Evolutionary conservation across 2,329 filamentous ascomycete species (phyloP).

Genomic region (Phialophora chinensis): DNA sequence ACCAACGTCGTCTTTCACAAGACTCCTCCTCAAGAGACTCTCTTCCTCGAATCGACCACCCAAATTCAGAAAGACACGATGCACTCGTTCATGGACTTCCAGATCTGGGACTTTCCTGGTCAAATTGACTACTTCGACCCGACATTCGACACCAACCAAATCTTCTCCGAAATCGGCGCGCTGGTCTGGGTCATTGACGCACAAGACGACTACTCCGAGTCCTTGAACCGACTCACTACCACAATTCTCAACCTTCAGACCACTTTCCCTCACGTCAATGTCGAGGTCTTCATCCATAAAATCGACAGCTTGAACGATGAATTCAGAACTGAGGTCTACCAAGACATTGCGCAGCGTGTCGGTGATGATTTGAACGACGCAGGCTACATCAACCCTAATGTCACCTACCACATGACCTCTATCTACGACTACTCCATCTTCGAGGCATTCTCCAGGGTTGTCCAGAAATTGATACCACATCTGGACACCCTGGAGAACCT

Average conservation of each 20-base stretch:
- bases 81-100: constrained; percentile 98
- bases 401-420: constrained; percentile 93
- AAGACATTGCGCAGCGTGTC: constrained; percentile 94
- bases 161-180: constrained; percentile 92
- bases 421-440: constrained; percentile 99
- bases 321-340: constrained; percentile 93
- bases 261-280: constrained; percentile 89
- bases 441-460: constrained; percentile 97
- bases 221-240: constrained; percentile 81
- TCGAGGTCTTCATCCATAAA: constrained; percentile 99
- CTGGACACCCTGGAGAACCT: constrained; percentile 91
- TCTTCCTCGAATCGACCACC: constrained; percentile 94
- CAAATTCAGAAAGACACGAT: constrained; percentile 93
- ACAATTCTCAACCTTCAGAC: constrained; percentile 90
- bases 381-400: constrained; percentile 89
- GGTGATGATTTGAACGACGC: constrained; percentile 94
- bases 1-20: constrained; percentile 99
- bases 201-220: constrained; percentile 95
- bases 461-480: constrained; percentile 94
- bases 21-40: constrained; percentile 89
- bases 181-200: constrained; percentile 99
- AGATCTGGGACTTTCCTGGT: constrained; percentile 96
- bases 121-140: constrained; percentile 92
- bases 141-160: constrained; percentile 79
- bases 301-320: constrained; percentile 97